Percentiles rank a stretch among this genome's conserved stretches.
These are phyloP conservation scores for Ceratobasidium theobromae DNA, from an alignment of 1,284 basidiomycete species.

Conservation along the genomic window DNA sequence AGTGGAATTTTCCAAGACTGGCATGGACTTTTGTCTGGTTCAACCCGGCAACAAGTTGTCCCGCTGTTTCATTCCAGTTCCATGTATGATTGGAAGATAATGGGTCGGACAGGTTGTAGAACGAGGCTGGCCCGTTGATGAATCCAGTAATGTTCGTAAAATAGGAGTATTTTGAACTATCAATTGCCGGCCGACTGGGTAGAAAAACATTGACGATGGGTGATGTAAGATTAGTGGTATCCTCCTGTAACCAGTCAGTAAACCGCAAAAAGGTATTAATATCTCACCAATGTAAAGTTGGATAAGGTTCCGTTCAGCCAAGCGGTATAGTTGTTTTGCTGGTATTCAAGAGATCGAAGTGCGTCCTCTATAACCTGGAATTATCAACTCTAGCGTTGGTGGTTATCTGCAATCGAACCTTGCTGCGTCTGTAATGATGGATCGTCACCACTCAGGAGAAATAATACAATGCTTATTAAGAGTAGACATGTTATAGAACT, in stretches of 20 bases:
- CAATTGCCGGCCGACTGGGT: conserved; percentile 48
- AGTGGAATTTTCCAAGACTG: conserved; percentile 60
- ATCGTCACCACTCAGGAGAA: conserved; percentile 55
- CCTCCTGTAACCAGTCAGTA: conserved; percentile 36
- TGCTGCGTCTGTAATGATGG: conserved; percentile 33
- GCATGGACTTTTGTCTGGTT: conserved; percentile 20
- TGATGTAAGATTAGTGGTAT: conserved; percentile 49
- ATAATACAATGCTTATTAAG: conserved; percentile 69
- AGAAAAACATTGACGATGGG: conserved; percentile 54
- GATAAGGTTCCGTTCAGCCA: conserved; percentile 69
- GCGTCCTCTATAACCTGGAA: conserved; percentile 47
- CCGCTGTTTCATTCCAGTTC: conserved; percentile 33
- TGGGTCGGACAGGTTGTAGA: conserved; percentile 57
- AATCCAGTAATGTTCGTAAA: conserved; percentile 76
- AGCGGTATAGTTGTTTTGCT: conserved; percentile 67
- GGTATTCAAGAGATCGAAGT: conserved; percentile 56
- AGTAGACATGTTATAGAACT: conserved; percentile 70
- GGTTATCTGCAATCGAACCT: conserved; percentile 41
- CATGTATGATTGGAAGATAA: conserved; percentile 36
- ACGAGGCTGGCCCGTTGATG: conserved; percentile 60
- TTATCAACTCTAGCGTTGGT: conserved; percentile 59
- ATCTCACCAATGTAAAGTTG: conserved; percentile 68
- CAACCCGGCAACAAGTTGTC: neutral
- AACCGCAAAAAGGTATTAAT: neutral
- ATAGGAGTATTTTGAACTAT: conserved; percentile 57